These are phyloP conservation scores for Xanthoconium separans DNA, from an alignment of 1,284 basidiomycete genomes.

Conservation along the genomic window DNA sequence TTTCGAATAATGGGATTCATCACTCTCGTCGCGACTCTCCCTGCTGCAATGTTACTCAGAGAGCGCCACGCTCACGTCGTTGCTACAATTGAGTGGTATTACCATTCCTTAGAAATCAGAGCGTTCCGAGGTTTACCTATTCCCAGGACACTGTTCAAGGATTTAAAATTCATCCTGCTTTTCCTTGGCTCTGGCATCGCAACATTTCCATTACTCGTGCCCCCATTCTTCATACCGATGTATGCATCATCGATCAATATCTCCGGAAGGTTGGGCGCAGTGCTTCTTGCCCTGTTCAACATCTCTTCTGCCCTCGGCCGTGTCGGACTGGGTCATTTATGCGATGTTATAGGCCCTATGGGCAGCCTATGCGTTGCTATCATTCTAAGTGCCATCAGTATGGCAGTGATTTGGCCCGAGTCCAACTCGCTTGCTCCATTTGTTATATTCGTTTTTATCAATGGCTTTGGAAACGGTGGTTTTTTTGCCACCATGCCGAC, in stretches of 20 bases:
- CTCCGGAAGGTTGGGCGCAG: neutral
- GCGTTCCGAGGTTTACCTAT: neutral
- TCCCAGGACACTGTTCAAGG: neutral
- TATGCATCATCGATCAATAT: constrained; percentile 1
- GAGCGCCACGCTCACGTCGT: constrained; percentile 26
- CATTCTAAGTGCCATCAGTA: neutral
- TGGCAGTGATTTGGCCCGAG: neutral
- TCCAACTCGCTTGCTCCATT: constrained; percentile 1
- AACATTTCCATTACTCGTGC: constrained; percentile 1
- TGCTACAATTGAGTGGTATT: constrained; percentile 21
- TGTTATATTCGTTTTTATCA: neutral
- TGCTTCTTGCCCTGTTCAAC: constrained; percentile 3
- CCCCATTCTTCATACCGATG: constrained; percentile 3
- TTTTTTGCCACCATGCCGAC: constrained; percentile 1
- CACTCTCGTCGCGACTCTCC: constrained; percentile 29
- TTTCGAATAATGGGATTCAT: constrained; percentile 35
- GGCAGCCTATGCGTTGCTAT: neutral
- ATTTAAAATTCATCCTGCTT: neutral
- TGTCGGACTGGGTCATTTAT: constrained; percentile 1
- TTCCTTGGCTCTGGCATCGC: constrained; percentile 1
- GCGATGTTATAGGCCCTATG: constrained; percentile 1
- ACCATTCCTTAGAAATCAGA: neutral
- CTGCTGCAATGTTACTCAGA: constrained; percentile 31
- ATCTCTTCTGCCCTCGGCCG: neutral
- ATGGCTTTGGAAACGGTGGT: constrained; percentile 1